Percentiles rank a stretch among this genome's conserved stretches.
phyloP scores from a whole-genome alignment of 2,329 filamentous ascomycete species.

The Huntiella moniliformis region DNA sequence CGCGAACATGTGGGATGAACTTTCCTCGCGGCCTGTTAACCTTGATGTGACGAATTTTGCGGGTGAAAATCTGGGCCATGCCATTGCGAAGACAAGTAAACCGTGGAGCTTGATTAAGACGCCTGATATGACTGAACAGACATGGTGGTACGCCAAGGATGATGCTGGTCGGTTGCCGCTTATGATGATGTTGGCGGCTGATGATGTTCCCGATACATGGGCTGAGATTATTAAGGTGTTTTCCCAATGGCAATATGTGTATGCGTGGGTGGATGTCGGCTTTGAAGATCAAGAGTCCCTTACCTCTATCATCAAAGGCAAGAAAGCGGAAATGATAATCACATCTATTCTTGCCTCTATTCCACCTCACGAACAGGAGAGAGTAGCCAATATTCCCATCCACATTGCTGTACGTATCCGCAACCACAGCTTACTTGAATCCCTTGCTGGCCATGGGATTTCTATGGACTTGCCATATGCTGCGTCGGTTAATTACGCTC shows the following conservation, averaged over 20 bases:
- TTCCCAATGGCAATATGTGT: not conserved
- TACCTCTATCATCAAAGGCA: no score
- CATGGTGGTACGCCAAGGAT: not conserved
- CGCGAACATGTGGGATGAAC: not conserved
- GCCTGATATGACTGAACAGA: not conserved
- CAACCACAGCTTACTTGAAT: not conserved
- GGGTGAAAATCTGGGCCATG: not conserved
- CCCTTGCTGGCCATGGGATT: not conserved
- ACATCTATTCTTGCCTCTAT: no score
- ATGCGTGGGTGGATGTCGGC: not conserved
- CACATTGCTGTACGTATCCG: not conserved
- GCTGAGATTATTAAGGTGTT: not conserved
- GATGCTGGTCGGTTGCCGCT: not conserved
- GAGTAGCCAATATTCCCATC: not conserved
- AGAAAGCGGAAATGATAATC: no score
- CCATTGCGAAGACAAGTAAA: not conserved
- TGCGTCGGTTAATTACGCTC: no score
- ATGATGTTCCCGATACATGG: not conserved
- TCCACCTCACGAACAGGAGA: not conserved
- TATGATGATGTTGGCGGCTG: not conserved
- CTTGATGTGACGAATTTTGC: not conserved
- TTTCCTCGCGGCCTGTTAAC: not conserved
- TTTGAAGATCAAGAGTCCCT: not conserved
- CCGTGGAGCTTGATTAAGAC: not conserved
- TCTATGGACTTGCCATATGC: not conserved